Evolutionary conservation across 805 yeast species (phyloP), one percentile per base, ranked within the genome.

Genomic region (Schwanniomyces occidentalis): DNA sequence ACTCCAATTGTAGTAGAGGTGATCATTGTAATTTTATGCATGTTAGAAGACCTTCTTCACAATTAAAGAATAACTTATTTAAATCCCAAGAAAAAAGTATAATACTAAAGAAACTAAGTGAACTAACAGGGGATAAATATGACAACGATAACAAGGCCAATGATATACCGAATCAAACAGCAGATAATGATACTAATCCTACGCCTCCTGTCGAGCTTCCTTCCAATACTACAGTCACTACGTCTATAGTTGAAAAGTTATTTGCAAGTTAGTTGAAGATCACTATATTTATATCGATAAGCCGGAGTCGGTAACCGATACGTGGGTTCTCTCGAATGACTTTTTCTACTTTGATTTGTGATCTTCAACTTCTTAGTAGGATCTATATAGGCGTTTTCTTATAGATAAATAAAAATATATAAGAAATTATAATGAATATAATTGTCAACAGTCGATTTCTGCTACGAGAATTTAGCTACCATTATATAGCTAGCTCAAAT

Each of bases 1-100:
- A 68, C 2, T 60, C 69, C 16, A 64, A 63, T 9, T 90, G 98
- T 54, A 75, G 71, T n/a, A 73, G 97, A 53, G 91, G 89, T 2
- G 85, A 81, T 20, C 74, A 76, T 50, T 90, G 98, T 61, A 90
- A 90, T 58, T 89, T 85, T 58, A 83, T 88, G 75, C 98, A 90
- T 57, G 71, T 82, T 3, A 69, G 80, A 47, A 59, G 70, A 24
- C 87, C 95, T 0, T 53, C 75, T 2, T 50, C 51, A 5, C 65
- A 56, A 9, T 51, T 80, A 18, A 56, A 68, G 29, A 53, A 47
- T 4, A 69, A 63, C 9, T 58, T 85, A 35, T 49, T 48, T 30
- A 46, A 47, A 22, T 54, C 71, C 3, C 75, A 69, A 45, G 61
- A 58, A 14, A 70, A 67, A 44, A 43, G 52, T 15, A 35, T 41